phyloP scores from a whole-genome alignment of 169 alveolate genomes.

The Plasmodium chabaudi region DNA sequence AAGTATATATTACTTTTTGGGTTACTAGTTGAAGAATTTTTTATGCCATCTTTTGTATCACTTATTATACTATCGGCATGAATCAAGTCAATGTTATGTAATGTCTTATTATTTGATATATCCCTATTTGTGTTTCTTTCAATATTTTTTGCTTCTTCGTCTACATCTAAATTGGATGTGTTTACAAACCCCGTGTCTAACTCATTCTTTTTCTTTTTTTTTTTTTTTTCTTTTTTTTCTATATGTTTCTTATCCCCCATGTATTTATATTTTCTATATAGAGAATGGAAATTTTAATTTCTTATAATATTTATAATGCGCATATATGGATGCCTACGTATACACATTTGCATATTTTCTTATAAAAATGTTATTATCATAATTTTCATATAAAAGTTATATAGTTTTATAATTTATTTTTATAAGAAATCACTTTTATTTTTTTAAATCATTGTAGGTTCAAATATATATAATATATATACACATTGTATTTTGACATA shows the following conservation, averaged over 20 bases:
- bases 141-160: neutral
- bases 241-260: neutral
- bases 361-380: too few relatives aligned
- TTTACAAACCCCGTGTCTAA: constrained; percentile 7
- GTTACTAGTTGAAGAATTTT: neutral
- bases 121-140: constrained; percentile 10
- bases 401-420: too few relatives aligned
- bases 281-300: neutral
- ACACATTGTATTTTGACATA: too few relatives aligned
- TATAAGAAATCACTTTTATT: too few relatives aligned
- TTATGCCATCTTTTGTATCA: neutral
- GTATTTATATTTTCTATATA: constrained; percentile 35
- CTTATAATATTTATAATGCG: neutral
- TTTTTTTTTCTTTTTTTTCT: constrained; percentile 8
- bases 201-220: neutral
- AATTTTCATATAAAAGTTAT: too few relatives aligned
- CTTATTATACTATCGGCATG: neutral
- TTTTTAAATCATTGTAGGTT: too few relatives aligned
- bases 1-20: constrained; percentile 3
- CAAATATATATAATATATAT: too few relatives aligned
- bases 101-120: neutral
- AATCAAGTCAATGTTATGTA: neutral
- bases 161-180: constrained; percentile 4
- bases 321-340: too few relatives aligned
- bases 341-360: too few relatives aligned